Base-by-base conservation (phyloP, 148 eudicot genomes). In the Chenopodium formosanum region DNA sequence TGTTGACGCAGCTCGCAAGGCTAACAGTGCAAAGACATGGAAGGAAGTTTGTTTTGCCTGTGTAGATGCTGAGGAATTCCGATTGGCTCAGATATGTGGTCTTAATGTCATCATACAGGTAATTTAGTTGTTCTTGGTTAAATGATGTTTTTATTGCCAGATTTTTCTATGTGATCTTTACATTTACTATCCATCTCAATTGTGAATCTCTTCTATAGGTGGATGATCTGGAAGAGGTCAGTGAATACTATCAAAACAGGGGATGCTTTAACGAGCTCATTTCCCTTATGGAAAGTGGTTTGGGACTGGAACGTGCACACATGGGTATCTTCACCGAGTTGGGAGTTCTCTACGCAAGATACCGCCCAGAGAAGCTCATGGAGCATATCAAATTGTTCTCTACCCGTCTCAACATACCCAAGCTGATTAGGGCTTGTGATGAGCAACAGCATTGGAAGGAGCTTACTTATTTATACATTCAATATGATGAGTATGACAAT, bases 381-480 rank as follows among this genome's bases (percentile, higher is more conserved):
- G 98, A 95, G 80, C 98, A 95, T 85, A 93, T 95, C 82, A 95
- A 95, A 84, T 84, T 95, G 80, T 95, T 95, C 71, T 88, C 98
- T 46, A 92, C 98, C 31, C 92, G 98, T 79, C 96, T 95, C 70
- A 95, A 95, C 88, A 95, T 95, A 79, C 98, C 98, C 31, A 95
- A 95, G 95, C 88, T 95, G 47, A 95, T 95, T 64, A 88, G 98
- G 71, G 98, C 98, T 81, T 95, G 98, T 80, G 98, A 95, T 82
- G 97, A 95, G 78, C 98, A 95, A 76, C 98, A 94, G 62, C 98
- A 95, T 88, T 95, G 98, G 98, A 91, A 89, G 86, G 98, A 95
- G 79, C 92, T 95, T 58, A 93, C 97, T 27, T 95, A 90, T 82
- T 82, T 95, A 75, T 95, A 95, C 76, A 90, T 93, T 83, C 98